Percentiles rank a stretch among this genome's conserved stretches.
Conservation (phyloP, 2,329 filamentous ascomycete genomes). For the Fusarium xyrophilum region DNA sequence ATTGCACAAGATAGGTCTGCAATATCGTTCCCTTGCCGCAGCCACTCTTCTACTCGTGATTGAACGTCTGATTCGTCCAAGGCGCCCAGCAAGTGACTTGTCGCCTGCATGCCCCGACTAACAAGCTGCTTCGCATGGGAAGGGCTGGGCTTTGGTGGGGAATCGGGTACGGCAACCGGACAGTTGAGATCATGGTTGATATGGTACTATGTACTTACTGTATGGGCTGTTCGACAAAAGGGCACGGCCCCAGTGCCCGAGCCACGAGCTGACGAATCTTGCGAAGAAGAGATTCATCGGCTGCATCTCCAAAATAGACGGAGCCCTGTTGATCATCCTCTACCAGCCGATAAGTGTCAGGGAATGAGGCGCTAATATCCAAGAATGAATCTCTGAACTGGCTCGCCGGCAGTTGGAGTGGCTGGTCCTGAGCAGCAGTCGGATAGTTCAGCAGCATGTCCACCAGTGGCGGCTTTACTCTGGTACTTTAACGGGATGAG, state of each 20-base stretch:
- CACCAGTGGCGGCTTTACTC: no score
- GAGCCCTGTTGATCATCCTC: background rate
- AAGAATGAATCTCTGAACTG: background rate
- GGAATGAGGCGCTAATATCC: rapidly evolving
- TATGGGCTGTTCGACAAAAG: background rate
- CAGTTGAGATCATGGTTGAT: background rate
- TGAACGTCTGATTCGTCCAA: background rate
- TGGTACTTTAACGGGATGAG: no score
- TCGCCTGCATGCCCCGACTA: background rate
- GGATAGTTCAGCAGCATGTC: background rate
- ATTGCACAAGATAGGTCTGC: background rate
- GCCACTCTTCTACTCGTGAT: background rate
- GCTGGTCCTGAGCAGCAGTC: rapidly evolving
- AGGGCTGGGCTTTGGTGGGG: background rate
- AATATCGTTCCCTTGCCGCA: rapidly evolving
- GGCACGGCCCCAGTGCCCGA: background rate
- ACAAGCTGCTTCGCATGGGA: background rate
- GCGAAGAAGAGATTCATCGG: background rate
- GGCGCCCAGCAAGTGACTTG: background rate
- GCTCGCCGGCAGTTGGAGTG: rapidly evolving
- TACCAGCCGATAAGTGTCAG: rapidly evolving
- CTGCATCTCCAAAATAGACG: background rate
- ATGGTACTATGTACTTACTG: no score
- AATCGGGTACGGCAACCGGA: background rate
- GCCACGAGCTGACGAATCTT: background rate